Evolutionary conservation across 2,329 filamentous ascomycete genomes (phyloP), one percentile per base, ranked within the genome.

Genomic region (Fulvia fulva): DNA sequence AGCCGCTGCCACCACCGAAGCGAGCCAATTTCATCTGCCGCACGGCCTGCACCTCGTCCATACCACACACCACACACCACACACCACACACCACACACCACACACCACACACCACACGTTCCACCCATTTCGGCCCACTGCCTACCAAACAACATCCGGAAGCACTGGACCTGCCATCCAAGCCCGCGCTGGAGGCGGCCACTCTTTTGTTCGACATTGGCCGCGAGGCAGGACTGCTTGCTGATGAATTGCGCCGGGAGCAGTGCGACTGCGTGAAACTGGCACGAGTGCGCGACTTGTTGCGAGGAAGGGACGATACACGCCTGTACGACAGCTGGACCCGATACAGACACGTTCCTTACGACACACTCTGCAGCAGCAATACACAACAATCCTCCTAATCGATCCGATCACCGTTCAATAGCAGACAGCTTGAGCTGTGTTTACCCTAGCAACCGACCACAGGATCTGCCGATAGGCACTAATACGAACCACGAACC

Each of bases 111-210:
- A n/a, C n/a, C n/a, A 16, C 23, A 51, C 47, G 47, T 26, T 26
- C 45, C 22, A 47, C 7, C 28, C 28, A 22, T 22, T 37, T 30
- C 49, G 28, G 28, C 28, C 37, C 28, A 9, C 37, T 22, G 49
- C 49, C 25, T 26, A 12, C 7, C n/a, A 14, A 41, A 41, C 14
- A 19, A 41, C 49, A 37, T 34, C 28, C 21, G 19, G 49, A 21
- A 51, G 28, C 28, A 34, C 22, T 19, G 21, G n/a, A 21, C 11
- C 11, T 25, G 43, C 49, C 57, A 57, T 51, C 62, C 62, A 58
- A 55, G 57, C 59, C 56, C 57, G 62, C 34, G 57, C 59, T 59
- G 56, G 43, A 41, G 53, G 50, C 44, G 50, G 32, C 44, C 56
- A 51, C 51, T 61, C 56, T 25, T 44, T 61, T 50, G 25, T 37